These are phyloP conservation scores for Lentinula edodes DNA, from an alignment of 768 basidiomycete genomes.

Conservation along the genomic window DNA sequence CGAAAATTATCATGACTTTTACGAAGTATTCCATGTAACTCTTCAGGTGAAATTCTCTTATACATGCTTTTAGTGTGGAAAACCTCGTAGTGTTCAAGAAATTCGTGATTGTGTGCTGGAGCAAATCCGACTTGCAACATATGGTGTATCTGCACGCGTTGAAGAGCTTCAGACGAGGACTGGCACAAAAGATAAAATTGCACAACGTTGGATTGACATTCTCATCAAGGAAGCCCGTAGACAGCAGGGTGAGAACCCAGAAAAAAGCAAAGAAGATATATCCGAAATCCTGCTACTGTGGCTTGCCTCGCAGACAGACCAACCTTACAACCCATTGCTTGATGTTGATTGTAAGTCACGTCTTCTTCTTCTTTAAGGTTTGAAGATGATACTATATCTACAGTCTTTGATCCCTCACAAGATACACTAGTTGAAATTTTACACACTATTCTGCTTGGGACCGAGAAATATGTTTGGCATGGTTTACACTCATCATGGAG, in stretches of 20 bases:
- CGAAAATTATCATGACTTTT: too few species aligned
- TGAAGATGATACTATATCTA: too few species aligned
- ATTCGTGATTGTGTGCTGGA: slow-evolving; percentile 17
- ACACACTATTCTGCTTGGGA: slow-evolving; percentile 37
- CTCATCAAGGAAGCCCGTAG: too few species aligned
- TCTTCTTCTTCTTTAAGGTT: too few species aligned
- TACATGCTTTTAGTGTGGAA: slow-evolving; percentile 22
- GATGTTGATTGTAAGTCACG: slow-evolving; percentile 16
- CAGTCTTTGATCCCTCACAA: slow-evolving; percentile 11
- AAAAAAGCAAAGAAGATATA: slow-evolving; percentile 11
- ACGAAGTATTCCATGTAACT: background rate
- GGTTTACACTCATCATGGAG: slow-evolving; percentile 14
- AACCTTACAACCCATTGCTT: slow-evolving; percentile 26
- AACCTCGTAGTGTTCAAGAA: slow-evolving; percentile 16
- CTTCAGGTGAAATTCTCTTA: too few species aligned
- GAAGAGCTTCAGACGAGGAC: too few species aligned
- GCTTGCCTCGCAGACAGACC: slow-evolving; percentile 15
- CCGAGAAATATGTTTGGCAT: slow-evolving; percentile 40
- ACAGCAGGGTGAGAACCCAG: slow-evolving; percentile 3
- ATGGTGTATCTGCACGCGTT: too few species aligned
- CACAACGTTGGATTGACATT: slow-evolving; percentile 9
- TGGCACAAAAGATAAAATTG: too few species aligned
- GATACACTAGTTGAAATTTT: slow-evolving; percentile 39
- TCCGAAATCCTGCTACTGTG: slow-evolving; percentile 20
- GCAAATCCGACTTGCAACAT: slow-evolving; percentile 13